Evolutionary conservation across 345 rosid species (phyloP).

Genomic region (Geranium brycei): DNA sequence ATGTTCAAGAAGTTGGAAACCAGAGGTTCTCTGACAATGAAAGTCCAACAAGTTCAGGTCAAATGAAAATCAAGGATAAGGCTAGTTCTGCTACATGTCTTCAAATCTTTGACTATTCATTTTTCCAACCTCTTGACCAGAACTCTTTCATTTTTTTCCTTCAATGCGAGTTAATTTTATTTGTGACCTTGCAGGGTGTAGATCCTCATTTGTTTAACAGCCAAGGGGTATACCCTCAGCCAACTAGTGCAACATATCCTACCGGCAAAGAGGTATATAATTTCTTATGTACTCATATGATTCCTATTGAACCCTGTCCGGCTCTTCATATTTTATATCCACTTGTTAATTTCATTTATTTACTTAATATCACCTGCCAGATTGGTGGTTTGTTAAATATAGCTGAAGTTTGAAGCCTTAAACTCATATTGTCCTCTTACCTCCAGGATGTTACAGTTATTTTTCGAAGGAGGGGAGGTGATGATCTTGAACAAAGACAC

Average conservation of each 20-base stretch:
- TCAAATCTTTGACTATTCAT: neutral
- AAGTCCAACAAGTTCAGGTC: slow-evolving; percentile 34
- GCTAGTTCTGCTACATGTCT: slow-evolving; percentile 27
- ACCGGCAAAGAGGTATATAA: slow-evolving; percentile 55
- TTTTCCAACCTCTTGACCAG: slow-evolving; percentile 5
- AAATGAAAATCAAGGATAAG: slow-evolving; percentile 52
- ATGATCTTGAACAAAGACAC: slow-evolving; percentile 60
- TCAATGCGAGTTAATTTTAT: neutral
- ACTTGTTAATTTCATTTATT: too few relatives aligned
- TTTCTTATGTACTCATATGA: neutral
- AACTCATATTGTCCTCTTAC: slow-evolving; percentile 5
- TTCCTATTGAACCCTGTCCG: neutral
- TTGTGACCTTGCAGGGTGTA: slow-evolving; percentile 24
- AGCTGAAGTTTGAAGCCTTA: neutral
- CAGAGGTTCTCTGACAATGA: slow-evolving; percentile 45
- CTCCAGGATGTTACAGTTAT: slow-evolving; percentile 66
- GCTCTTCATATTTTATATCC: too few relatives aligned
- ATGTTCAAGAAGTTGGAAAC: slow-evolving; percentile 53
- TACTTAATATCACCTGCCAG: neutral
- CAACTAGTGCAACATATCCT: slow-evolving; percentile 33
- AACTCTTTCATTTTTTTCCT: slow-evolving; percentile 1
- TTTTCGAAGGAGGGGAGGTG: slow-evolving; percentile 69
- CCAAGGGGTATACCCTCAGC: slow-evolving; percentile 77
- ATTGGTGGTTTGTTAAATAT: neutral
- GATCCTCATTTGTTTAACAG: slow-evolving; percentile 58